A percentile compares a stretch with the other conserved stretches of the same genome.
These are phyloP conservation scores for Phytophthora melonis DNA, from an alignment of 352 stramenopile genomes.

Conservation along the genomic window DNA sequence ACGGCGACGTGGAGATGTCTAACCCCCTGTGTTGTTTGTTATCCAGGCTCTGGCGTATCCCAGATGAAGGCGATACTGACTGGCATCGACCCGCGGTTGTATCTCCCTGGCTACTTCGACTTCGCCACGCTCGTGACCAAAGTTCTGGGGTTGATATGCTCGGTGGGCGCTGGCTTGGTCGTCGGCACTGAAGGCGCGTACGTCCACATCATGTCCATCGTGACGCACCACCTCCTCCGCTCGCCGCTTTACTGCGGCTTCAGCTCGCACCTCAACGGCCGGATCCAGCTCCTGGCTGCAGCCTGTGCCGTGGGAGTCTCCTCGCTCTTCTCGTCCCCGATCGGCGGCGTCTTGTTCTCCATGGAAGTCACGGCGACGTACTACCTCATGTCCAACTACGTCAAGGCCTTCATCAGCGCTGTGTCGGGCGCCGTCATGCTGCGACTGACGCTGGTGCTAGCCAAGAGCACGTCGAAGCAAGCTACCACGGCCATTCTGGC, in stretches of 20 bases:
- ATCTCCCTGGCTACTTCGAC: slow-evolving; percentile 80
- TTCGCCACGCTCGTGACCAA: slow-evolving; percentile 75
- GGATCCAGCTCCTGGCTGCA: slow-evolving; percentile 88
- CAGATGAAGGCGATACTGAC: slow-evolving; percentile 81
- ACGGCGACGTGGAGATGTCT: background rate
- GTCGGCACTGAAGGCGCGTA: slow-evolving; percentile 98
- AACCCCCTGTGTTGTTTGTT: background rate
- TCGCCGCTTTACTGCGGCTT: slow-evolving; percentile 69
- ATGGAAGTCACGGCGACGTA: slow-evolving; percentile 92
- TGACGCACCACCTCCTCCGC: slow-evolving; percentile 90
- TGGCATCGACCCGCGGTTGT: slow-evolving; percentile 77
- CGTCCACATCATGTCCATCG: slow-evolving; percentile 94
- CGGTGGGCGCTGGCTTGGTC: slow-evolving; percentile 93
- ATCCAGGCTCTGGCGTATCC: slow-evolving; percentile 45
- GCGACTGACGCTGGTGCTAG: slow-evolving; percentile 59
- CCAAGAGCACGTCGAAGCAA: slow-evolving; percentile 53
- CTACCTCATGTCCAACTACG: slow-evolving; percentile 88
- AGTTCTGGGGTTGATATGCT: slow-evolving; percentile 93
- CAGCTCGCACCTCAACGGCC: slow-evolving; percentile 67
- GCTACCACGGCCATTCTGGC: slow-evolving; percentile 48
- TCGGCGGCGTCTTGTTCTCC: slow-evolving; percentile 93
- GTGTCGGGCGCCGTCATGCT: slow-evolving; percentile 76
- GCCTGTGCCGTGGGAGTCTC: slow-evolving; percentile 92
- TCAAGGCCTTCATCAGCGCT: slow-evolving; percentile 84
- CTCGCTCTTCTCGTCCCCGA: slow-evolving; percentile 93